Percentiles rank a stretch among this genome's conserved stretches.
phyloP scores from a whole-genome alignment of 345 rosid species.

The Gynandropsis gynandra region DNA sequence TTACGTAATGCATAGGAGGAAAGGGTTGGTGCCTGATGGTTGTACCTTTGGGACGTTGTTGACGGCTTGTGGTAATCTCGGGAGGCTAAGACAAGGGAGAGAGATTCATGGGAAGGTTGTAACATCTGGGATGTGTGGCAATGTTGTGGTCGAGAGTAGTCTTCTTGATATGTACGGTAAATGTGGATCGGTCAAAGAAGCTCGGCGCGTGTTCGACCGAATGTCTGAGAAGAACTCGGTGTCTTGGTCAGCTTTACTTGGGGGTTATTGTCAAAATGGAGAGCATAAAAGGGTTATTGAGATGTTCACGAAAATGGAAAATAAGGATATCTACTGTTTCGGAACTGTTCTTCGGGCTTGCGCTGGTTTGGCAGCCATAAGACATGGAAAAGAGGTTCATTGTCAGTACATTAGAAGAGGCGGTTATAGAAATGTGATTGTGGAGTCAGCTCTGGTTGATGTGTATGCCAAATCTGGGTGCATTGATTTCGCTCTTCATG shows the following conservation, averaged over 20 bases:
- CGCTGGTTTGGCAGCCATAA: conserved; percentile 67
- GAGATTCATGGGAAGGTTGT: conserved; percentile 66
- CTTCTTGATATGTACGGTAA: conserved; percentile 95
- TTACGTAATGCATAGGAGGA: conserved; percentile 42
- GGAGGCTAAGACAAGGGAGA: conserved; percentile 65
- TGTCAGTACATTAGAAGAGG: conserved; percentile 77
- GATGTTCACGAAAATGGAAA: conserved; percentile 49
- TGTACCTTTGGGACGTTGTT: conserved; percentile 68
- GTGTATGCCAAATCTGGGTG: conserved; percentile 86
- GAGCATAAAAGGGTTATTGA: conserved; percentile 50
- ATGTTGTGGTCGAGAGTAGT: conserved; percentile 71
- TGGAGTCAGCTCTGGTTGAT: conserved; percentile 85
- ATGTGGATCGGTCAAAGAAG: conserved; percentile 47
- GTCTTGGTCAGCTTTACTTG: conserved; percentile 85
- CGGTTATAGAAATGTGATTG: conserved; percentile 57
- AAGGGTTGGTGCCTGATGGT: conserved; percentile 49
- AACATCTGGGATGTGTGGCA: conserved; percentile 40
- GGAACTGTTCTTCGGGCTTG: conserved; percentile 87
- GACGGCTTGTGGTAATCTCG: conserved; percentile 75
- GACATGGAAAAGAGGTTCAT: conserved; percentile 83
- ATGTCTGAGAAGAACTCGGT: conserved; percentile 58
- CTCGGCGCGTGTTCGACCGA: conserved; percentile 57
- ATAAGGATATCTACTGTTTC: conserved; percentile 58
- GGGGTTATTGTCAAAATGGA: conserved; percentile 72
- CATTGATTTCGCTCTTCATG: conserved; percentile 46